Evolutionary conservation across 1,284 basidiomycete species (phyloP), one percentile per base, ranked within the genome.

Genomic region (Sporisorium sorghi): DNA sequence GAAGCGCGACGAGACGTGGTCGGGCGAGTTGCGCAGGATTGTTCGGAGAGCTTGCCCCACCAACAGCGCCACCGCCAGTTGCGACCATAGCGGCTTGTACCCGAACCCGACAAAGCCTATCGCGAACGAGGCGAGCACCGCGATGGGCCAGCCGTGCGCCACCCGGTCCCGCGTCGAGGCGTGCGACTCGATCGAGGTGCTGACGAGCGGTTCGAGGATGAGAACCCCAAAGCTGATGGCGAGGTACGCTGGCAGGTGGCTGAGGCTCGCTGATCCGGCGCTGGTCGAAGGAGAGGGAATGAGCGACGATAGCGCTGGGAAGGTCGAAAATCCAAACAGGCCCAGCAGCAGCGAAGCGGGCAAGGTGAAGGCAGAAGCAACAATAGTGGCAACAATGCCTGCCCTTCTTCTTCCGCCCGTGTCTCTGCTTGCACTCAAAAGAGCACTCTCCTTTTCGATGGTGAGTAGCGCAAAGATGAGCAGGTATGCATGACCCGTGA

Each of bases 91-190:
- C 6, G 71, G 62, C 28, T 62, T 64, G 40, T 69, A 58, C 21
- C 69, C 76, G 32, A 83, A 84, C 3, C 77, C 82, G 8, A 80
- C 79, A 30, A 70, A 77, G 0, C 81, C 82, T 30, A 83, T 75
- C 10, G 72, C 58, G 26, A 78, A 67, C 6, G 58, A 56, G 10
- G 76, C 76, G 11, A 79, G 61, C 5, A 81, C 71, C 5, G 75
- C 80, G 21, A 82, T 68, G 2, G 80, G 80, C 82, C 82, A 84
- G 12, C 78, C 82, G 33, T 83, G 81, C 7, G 60, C 56, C 1
- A 79, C 78, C 15, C 79, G 63, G n/a, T 76, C 62, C 24, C 73
- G 58, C 9, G 77, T 55, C 2, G 74, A 72, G 11, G 77, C 80
- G 47, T 84, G 82, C 9, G 78, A 60, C 48, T 83, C 80, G 17